Evolutionary conservation across 2,329 filamentous ascomycete genomes (phyloP).

Genomic region (Ophiostoma triangulosporum): DNA sequence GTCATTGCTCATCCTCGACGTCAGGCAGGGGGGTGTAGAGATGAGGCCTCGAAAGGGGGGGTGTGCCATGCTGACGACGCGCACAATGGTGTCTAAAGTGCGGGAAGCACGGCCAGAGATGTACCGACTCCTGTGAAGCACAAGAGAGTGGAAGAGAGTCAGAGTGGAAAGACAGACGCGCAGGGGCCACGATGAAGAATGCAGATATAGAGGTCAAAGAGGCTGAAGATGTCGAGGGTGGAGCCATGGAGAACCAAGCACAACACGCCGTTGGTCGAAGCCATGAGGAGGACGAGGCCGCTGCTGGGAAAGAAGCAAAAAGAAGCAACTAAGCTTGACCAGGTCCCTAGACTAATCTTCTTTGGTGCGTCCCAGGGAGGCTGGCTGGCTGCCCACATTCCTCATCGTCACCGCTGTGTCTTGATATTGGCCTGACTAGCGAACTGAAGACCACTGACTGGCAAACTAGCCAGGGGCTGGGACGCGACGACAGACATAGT

Average conservation of each 20-base stretch:
- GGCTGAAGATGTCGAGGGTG: background rate
- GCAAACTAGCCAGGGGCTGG: constrained; percentile 5
- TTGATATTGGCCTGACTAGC: background rate
- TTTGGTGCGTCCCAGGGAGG: constrained; percentile 5
- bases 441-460: too few relatives aligned
- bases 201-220: constrained; percentile 1
- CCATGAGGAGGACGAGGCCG: background rate
- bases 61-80: background rate
- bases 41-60: background rate
- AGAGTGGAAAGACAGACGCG: background rate
- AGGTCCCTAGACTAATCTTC: constrained; percentile 3
- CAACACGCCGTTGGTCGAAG: background rate
- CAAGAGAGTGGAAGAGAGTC: background rate
- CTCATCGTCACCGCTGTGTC: background rate
- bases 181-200: constrained; percentile 11
- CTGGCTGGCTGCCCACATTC: constrained; percentile 7
- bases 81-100: background rate
- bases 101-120: background rate
- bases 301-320: too few relatives aligned
- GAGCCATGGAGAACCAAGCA: background rate
- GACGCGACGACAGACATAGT: background rate
- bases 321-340: background rate
- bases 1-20: too few relatives aligned
- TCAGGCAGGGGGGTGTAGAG: background rate
- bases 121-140: background rate